Evolutionary conservation across 305 asterid genomes (phyloP).

Genomic region (Coffea humblotiana): DNA sequence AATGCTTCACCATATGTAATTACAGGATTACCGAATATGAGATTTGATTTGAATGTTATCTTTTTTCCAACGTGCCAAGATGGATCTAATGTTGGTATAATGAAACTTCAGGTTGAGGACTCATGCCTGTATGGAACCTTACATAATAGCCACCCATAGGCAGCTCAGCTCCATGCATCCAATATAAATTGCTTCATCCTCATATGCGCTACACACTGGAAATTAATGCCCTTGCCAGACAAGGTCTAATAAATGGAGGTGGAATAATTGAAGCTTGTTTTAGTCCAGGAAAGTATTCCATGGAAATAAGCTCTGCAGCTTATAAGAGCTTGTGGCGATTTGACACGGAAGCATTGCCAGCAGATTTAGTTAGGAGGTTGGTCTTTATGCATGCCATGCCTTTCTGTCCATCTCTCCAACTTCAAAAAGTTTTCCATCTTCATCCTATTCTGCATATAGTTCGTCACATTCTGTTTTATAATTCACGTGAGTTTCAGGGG

Average conservation of each 20-base stretch:
- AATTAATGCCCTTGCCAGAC: constrained; percentile 76
- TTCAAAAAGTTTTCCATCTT: no score
- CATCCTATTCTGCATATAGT: no score
- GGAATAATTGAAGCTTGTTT: constrained; percentile 74
- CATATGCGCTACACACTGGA: constrained; percentile 87
- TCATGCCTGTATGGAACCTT: constrained; percentile 73
- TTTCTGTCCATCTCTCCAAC: not conserved
- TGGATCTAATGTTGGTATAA: constrained; percentile 5
- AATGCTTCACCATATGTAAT: not conserved
- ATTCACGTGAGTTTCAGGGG: constrained; percentile 47
- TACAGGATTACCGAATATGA: not conserved
- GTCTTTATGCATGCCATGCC: not conserved
- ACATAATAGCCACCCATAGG: constrained; percentile 75
- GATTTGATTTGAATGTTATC: not conserved
- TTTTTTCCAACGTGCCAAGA: not conserved
- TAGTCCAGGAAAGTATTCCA: constrained; percentile 70
- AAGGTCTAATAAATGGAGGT: constrained; percentile 66
- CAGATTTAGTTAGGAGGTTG: constrained; percentile 67
- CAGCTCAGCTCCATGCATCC: constrained; percentile 92
- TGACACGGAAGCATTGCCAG: constrained; percentile 79
- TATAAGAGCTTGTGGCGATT: constrained; percentile 70
- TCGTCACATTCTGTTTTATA: not conserved
- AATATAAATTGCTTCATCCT: constrained; percentile 70
- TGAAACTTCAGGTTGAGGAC: constrained; percentile 64
- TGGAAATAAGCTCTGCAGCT: constrained; percentile 81